Percentiles rank a stretch among this genome's conserved stretches.
Conservation (phyloP, 2,329 filamentous ascomycete genomes). For the Epichloe sp. region DNA sequence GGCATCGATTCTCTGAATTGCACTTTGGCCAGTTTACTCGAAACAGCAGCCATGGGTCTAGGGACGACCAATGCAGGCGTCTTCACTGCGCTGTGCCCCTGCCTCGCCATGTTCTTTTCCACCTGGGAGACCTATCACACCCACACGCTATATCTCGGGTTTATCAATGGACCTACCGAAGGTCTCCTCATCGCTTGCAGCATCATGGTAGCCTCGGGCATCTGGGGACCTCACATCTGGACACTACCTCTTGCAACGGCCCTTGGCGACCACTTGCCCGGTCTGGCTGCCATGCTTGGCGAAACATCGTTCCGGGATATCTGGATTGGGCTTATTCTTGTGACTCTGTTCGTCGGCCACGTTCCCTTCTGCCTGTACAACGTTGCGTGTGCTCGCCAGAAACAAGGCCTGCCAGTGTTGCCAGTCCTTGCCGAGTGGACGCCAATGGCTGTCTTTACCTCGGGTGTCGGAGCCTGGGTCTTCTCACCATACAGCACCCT, state of each 20-base stretch:
- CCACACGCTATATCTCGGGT: conserved; percentile 88
- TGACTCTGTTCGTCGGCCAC: conserved; percentile 57
- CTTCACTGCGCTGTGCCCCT: conserved; percentile 83
- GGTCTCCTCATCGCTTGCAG: conserved; percentile 77
- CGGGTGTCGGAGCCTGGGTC: conserved; percentile 68
- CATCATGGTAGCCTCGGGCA: conserved; percentile 78
- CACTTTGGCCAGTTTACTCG: conserved; percentile 78
- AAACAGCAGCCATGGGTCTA: conserved; percentile 86
- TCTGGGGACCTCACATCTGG: conserved; percentile 83
- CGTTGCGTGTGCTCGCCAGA: conserved; percentile 62
- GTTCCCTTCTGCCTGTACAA: conserved; percentile 83
- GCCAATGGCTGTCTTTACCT: conserved; percentile 72
- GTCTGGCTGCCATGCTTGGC: conserved; percentile 47
- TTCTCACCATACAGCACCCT: conserved; percentile 80
- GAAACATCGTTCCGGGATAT: conserved; percentile 70
- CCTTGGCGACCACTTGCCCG: conserved; percentile 41
- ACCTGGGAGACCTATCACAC: conserved; percentile 99
- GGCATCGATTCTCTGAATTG: conserved; percentile 98
- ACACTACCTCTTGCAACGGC: conserved; percentile 58
- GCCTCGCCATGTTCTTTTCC: conserved; percentile 97
- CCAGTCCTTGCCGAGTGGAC: conserved; percentile 91
- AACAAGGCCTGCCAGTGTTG: conserved; percentile 57
- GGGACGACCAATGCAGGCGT: conserved; percentile 74
- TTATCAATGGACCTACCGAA: conserved; percentile 95
- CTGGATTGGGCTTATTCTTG: conserved; percentile 63